Conservation (phyloP, 163 green algal species). For the Prototheca cutis region DNA sequence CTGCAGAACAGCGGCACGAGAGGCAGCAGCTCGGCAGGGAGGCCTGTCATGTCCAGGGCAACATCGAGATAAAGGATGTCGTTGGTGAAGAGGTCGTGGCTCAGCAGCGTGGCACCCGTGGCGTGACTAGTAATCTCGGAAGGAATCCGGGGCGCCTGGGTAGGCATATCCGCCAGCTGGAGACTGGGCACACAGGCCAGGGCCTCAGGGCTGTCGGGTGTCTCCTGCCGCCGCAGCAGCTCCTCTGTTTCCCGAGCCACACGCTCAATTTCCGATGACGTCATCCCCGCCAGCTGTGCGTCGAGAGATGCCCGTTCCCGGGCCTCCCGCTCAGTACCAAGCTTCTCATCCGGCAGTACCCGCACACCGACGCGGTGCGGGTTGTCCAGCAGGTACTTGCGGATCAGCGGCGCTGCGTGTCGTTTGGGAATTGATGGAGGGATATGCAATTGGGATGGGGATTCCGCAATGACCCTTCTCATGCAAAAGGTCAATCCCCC, state of each 20-base stretch:
- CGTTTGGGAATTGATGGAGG: too few species aligned
- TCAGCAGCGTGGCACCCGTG: slow-evolving; percentile 66
- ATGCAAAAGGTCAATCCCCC: too few species aligned
- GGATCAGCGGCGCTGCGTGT: slow-evolving; percentile 54
- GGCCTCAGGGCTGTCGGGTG: slow-evolving; percentile 82
- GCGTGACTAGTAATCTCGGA: slow-evolving; percentile 54
- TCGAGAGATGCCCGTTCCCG: slow-evolving; percentile 63
- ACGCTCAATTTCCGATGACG: slow-evolving; percentile 43
- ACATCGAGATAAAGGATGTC: slow-evolving; percentile 92
- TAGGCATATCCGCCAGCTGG: slow-evolving; percentile 37
- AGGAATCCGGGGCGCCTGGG: background rate
- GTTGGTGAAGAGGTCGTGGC: slow-evolving; percentile 97
- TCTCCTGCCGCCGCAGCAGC: slow-evolving; percentile 88
- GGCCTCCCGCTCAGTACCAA: slow-evolving; percentile 55
- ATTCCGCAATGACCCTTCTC: too few species aligned
- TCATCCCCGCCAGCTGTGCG: slow-evolving; percentile 34
- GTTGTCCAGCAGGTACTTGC: slow-evolving; percentile 87
- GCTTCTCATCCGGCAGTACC: slow-evolving; percentile 62
- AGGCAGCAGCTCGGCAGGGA: slow-evolving; percentile 78
- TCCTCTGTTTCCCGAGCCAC: slow-evolving; percentile 60
- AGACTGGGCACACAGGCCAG: slow-evolving; percentile 85
- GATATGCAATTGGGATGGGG: background rate
- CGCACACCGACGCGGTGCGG: slow-evolving; percentile 69
- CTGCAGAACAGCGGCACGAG: slow-evolving; percentile 83
- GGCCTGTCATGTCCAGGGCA: slow-evolving; percentile 61